Percentiles rank a stretch among this genome's conserved stretches.
Evolutionary conservation across 1,284 basidiomycete genomes (phyloP).

Genomic region (Boletus semigastroideus): DNA sequence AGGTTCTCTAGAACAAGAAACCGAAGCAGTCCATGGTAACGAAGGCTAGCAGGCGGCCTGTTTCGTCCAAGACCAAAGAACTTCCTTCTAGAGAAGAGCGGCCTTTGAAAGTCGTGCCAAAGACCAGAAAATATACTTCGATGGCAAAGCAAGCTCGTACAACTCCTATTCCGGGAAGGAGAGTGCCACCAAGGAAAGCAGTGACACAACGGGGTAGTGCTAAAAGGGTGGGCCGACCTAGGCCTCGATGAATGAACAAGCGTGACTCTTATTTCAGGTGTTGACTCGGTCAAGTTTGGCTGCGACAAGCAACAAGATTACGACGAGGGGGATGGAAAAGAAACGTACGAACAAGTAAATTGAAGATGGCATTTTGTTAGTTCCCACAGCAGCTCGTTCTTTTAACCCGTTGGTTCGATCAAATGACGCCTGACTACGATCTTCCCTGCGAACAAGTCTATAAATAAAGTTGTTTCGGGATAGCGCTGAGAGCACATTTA

Average conservation of each 20-base stretch:
- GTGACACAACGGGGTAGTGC: constrained; percentile 24
- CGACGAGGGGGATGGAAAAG: constrained; percentile 29
- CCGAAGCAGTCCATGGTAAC: constrained; percentile 2
- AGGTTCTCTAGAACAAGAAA: constrained; percentile 36
- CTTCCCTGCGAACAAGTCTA: background rate
- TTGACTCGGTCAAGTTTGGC: constrained; percentile 38
- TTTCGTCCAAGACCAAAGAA: constrained; percentile 2
- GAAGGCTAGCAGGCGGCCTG: constrained; percentile 16
- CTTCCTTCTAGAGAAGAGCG: constrained; percentile 24
- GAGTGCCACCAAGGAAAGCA: constrained; percentile 39
- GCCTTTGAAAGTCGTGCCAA: constrained; percentile 27
- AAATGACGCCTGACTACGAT: too few species aligned
- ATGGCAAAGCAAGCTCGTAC: constrained; percentile 41
- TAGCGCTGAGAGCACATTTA: background rate
- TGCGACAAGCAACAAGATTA: constrained; percentile 1
- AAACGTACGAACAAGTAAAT: constrained; percentile 34
- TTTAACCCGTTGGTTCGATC: too few species aligned
- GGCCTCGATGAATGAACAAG: constrained; percentile 15
- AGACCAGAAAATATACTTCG: constrained; percentile 33
- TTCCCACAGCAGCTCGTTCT: too few species aligned
- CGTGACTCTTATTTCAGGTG: constrained; percentile 36
- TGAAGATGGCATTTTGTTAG: background rate
- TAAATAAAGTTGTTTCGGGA: background rate
- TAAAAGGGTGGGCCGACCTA: constrained; percentile 28
- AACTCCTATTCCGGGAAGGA: constrained; percentile 36